Evolutionary conservation across 352 stramenopile species (phyloP).

Genomic region (Lagenidium giganteum): DNA sequence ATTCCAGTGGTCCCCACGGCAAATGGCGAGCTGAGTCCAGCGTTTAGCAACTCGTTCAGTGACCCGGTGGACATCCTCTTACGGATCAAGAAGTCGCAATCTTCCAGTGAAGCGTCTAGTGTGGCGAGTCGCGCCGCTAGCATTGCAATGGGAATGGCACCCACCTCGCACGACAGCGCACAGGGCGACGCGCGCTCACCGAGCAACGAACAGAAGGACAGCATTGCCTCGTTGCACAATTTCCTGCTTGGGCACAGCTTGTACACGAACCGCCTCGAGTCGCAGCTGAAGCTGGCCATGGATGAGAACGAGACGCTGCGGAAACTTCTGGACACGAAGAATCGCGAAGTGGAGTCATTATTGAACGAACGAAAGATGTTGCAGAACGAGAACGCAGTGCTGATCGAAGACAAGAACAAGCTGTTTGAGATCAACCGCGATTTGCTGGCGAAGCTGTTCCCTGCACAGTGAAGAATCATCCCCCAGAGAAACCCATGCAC

Average conservation of each 20-base stretch:
- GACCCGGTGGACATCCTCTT: conserved; percentile 74
- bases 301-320: conserved; percentile 64
- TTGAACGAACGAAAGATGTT: conserved; percentile 52
- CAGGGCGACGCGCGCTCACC: too few species aligned
- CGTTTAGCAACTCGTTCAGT: conserved; percentile 56
- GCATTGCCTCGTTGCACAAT: conserved; percentile 58
- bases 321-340: conserved; percentile 38
- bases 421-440: conserved; percentile 76
- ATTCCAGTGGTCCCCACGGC: conserved; percentile 14
- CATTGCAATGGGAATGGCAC: too few species aligned
- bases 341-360: conserved; percentile 47
- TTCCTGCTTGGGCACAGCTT: conserved; percentile 61
- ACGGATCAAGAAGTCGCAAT: conserved; percentile 69
- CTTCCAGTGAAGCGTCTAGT: conserved; percentile 15
- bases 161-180: conserved; percentile 19
- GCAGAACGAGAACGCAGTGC: conserved; percentile 60
- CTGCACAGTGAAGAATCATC: conserved; percentile 28
- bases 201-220: conserved; percentile 36
- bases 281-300: conserved; percentile 54
- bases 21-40: conserved; percentile 10
- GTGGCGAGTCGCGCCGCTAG: too few species aligned
- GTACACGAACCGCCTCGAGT: conserved; percentile 72
- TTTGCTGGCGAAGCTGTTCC: conserved; percentile 39
- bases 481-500: conserved; percentile 32
- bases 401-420: conserved; percentile 76